phyloP scores from a whole-genome alignment of 2,329 filamentous ascomycete species.

The Neurospora sp. region DNA sequence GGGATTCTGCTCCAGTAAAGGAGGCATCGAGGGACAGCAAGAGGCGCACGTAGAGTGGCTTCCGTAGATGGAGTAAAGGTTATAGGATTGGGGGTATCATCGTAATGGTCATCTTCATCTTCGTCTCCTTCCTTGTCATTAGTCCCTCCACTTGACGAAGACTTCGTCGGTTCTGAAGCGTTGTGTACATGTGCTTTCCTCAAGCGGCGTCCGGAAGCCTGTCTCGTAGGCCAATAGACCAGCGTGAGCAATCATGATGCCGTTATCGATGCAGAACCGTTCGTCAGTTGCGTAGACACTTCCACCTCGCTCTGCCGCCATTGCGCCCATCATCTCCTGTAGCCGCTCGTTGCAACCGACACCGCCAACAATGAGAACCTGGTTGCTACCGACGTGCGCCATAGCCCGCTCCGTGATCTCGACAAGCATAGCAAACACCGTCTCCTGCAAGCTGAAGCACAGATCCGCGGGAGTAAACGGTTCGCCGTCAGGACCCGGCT shows the following conservation, averaged over 20 bases:
- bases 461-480: constrained; percentile 70
- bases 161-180: constrained; percentile 77
- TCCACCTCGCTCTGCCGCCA: constrained; percentile 81
- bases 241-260: constrained; percentile 98
- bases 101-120: background rate
- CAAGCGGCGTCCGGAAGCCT: constrained; percentile 65
- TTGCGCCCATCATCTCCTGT: constrained; percentile 97
- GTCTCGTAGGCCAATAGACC: constrained; percentile 77
- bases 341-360: constrained; percentile 91
- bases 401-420: constrained; percentile 98
- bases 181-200: constrained; percentile 78
- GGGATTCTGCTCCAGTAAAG: background rate
- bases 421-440: constrained; percentile 91
- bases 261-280: constrained; percentile 97
- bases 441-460: constrained; percentile 93
- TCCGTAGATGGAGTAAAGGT: background rate
- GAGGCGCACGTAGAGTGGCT: background rate
- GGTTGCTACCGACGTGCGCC: constrained; percentile 85
- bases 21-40: background rate
- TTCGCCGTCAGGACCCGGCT: constrained; percentile 36
- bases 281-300: constrained; percentile 93
- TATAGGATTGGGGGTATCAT: background rate
- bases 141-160: constrained; percentile 67
- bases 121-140: constrained; percentile 9
- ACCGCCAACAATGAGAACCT: constrained; percentile 91